phyloP scores from a whole-genome alignment of 352 stramenopile species.

The Pythium brassicae region DNA sequence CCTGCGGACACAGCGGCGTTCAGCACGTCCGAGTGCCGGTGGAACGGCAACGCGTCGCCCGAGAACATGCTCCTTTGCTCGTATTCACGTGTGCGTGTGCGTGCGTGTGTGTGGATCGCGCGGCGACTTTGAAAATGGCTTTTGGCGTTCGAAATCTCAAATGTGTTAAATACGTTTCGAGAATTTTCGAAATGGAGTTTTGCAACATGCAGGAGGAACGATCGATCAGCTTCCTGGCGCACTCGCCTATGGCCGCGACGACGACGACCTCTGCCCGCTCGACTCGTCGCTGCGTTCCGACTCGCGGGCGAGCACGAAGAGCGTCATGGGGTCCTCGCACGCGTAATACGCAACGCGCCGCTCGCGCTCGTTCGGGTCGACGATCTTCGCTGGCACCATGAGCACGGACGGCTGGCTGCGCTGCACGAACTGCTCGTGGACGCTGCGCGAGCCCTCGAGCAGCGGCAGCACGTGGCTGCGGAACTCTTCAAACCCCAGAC shows the following conservation, averaged over 20 bases:
- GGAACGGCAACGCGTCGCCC: conserved; percentile 61
- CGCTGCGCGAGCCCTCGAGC: conserved; percentile 43
- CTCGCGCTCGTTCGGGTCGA: conserved; percentile 19
- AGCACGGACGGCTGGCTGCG: conserved; percentile 58
- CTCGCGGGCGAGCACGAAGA: conserved; percentile 39
- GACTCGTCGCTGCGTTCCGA: too few species aligned
- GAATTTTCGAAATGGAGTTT: conserved; percentile 14
- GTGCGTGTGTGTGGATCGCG: neutral
- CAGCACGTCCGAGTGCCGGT: conserved; percentile 79
- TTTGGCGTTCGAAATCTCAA: neutral
- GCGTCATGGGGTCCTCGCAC: conserved; percentile 58
- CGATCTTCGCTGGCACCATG: conserved; percentile 61
- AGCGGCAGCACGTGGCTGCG: conserved; percentile 58
- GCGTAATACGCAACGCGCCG: conserved; percentile 48
- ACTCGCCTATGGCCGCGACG: neutral
- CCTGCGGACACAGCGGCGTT: conserved; percentile 33
- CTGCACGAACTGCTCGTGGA: conserved; percentile 52
- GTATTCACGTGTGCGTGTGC: neutral
- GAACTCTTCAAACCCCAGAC: conserved; percentile 74
- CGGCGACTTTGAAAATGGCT: neutral
- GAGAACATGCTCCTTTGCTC: conserved; percentile 52
- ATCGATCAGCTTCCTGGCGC: too few species aligned
- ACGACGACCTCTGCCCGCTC: too few species aligned
- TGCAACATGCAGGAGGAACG: too few species aligned
- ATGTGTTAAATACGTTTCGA: conserved; percentile 3